phyloP scores from a whole-genome alignment of 148 eudicot species.

The Simmondsia chinensis region DNA sequence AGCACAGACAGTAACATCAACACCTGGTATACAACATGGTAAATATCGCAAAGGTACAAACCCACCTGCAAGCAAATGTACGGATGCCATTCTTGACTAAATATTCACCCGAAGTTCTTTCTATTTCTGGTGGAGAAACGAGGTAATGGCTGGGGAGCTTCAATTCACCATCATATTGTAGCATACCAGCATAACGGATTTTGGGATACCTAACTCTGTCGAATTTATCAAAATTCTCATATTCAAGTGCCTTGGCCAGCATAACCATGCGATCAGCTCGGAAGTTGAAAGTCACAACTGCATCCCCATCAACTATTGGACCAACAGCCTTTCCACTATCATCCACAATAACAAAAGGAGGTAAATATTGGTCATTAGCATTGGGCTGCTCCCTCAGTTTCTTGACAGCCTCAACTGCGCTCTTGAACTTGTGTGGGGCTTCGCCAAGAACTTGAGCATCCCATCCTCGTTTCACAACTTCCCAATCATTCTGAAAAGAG shows the following conservation, averaged over 20 bases:
- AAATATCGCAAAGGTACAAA: background rate
- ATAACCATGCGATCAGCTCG: slow-evolving; percentile 95
- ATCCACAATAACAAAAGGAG: slow-evolving; percentile 87
- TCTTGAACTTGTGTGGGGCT: slow-evolving; percentile 79
- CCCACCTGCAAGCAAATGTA: slow-evolving; percentile 93
- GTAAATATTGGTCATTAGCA: slow-evolving; percentile 68
- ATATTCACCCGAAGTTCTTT: slow-evolving; percentile 88
- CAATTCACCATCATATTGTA: slow-evolving; percentile 88
- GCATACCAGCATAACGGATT: slow-evolving; percentile 91
- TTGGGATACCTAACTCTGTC: slow-evolving; percentile 72
- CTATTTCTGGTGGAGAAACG: slow-evolving; percentile 83
- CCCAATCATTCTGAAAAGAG: slow-evolving; percentile 75
- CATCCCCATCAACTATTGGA: slow-evolving; percentile 90
- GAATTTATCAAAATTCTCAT: slow-evolving; percentile 71
- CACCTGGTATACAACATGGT: background rate
- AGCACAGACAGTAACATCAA: background rate
- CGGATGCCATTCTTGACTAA: slow-evolving; percentile 61
- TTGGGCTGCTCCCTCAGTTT: slow-evolving; percentile 54
- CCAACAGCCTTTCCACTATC: slow-evolving; percentile 77
- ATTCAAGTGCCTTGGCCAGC: slow-evolving; percentile 89
- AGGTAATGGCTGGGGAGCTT: slow-evolving; percentile 73
- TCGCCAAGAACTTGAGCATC: slow-evolving; percentile 98
- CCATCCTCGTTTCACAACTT: slow-evolving; percentile 93
- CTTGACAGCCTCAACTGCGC: slow-evolving; percentile 74
- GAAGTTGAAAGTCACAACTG: slow-evolving; percentile 84